Evolutionary conservation across 2,329 filamentous ascomycete genomes (phyloP).

Genomic region (Polychaeton citri): DNA sequence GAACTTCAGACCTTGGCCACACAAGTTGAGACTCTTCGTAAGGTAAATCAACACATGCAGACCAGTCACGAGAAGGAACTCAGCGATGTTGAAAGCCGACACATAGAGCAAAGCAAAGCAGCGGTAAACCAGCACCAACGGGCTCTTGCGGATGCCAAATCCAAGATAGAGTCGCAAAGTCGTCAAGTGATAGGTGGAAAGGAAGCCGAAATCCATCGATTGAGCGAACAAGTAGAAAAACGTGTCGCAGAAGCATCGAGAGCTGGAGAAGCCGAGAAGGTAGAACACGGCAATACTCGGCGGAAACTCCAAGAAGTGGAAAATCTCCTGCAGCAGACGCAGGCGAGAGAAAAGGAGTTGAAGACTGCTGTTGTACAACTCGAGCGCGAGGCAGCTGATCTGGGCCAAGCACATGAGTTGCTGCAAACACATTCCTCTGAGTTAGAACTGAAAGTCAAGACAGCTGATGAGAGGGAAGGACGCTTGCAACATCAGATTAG

Average conservation of each 20-base stretch:
- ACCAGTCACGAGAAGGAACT: constrained; percentile 48
- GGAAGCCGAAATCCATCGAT: background rate
- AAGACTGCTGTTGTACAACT: constrained; percentile 12
- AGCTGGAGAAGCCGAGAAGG: constrained; percentile 8
- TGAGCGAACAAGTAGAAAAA: background rate
- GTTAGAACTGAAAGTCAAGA: constrained; percentile 3
- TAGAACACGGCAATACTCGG: constrained; percentile 1
- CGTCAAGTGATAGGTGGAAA: constrained; percentile 1
- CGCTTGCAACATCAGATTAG: constrained; percentile 31
- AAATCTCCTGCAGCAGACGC: constrained; percentile 4
- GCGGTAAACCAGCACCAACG: constrained; percentile 22
- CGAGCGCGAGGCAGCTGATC: constrained; percentile 7
- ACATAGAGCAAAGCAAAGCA: constrained; percentile 22
- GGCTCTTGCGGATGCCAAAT: constrained; percentile 11
- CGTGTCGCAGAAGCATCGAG: constrained; percentile 3
- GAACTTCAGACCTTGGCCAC: constrained; percentile 27
- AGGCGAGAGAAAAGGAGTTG: constrained; percentile 8
- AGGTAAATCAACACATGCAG: constrained; percentile 58
- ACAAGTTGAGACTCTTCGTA: constrained; percentile 42
- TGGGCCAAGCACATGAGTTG: constrained; percentile 5
- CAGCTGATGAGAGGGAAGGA: constrained; percentile 5
- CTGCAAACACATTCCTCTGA: constrained; percentile 9
- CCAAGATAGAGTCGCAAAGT: constrained; percentile 11
- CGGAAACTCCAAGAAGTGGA: background rate
- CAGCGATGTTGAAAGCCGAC: constrained; percentile 34